These are phyloP conservation scores for Helenozyma baotianmanensis DNA, from an alignment of 805 yeast genomes.

Conservation along the genomic window DNA sequence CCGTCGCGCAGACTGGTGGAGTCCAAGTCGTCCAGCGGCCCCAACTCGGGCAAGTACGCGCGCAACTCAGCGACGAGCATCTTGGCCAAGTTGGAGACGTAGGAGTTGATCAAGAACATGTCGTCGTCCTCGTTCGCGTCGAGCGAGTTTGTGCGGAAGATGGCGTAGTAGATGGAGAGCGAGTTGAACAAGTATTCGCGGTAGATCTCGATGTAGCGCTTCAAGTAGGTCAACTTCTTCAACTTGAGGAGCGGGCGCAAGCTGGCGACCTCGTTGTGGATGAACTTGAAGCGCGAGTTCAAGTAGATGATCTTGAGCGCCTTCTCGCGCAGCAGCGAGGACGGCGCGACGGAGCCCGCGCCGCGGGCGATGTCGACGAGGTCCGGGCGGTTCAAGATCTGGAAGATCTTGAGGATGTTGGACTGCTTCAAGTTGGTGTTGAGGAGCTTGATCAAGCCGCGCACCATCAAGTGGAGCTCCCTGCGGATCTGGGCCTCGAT, in stretches of 20 bases:
- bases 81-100: slow-evolving; percentile 27
- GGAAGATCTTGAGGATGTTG: slow-evolving; percentile 71
- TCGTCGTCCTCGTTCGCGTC: slow-evolving; percentile 18
- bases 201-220: slow-evolving; percentile 75
- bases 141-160: slow-evolving; percentile 37
- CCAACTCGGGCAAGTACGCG: slow-evolving; percentile 18
- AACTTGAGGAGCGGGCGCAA: slow-evolving; percentile 52
- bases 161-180: slow-evolving; percentile 58
- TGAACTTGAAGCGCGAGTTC: slow-evolving; percentile 64
- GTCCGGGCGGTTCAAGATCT: slow-evolving; percentile 67
- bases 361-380: slow-evolving; percentile 24
- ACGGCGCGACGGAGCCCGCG: slow-evolving; percentile 1
- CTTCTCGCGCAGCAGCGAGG: slow-evolving; percentile 11
- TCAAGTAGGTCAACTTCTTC: slow-evolving; percentile 58
- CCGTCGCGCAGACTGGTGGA: slow-evolving; percentile 50
- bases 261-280: slow-evolving; percentile 55
- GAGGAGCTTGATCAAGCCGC: slow-evolving; percentile 62
- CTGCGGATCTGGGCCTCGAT: slow-evolving; percentile 48
- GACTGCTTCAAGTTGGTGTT: slow-evolving; percentile 75
- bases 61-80: slow-evolving; percentile 21
- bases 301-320: slow-evolving; percentile 52
- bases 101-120: slow-evolving; percentile 21
- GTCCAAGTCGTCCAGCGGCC: slow-evolving; percentile 24
- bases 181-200: slow-evolving; percentile 81
- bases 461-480: slow-evolving; percentile 63